These are phyloP conservation scores for Trichosporon sp. DNA, from an alignment of 1,284 basidiomycete genomes.

Conservation along the genomic window DNA sequence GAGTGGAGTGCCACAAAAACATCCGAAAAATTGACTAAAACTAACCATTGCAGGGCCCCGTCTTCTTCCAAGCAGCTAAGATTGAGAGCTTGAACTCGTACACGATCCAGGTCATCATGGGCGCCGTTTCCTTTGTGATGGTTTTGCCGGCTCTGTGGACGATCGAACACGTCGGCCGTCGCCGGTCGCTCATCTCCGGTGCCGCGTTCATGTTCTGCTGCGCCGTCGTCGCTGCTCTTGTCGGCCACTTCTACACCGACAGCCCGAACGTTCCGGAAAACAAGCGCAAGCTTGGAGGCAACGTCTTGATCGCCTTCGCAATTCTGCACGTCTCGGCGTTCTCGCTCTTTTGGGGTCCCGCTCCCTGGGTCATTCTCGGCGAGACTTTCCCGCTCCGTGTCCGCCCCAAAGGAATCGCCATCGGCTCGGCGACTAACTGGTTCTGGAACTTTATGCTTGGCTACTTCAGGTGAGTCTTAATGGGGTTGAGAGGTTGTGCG, in stretches of 20 bases:
- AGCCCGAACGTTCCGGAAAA: conserved; percentile 57
- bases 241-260: conserved; percentile 66
- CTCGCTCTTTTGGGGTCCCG: conserved; percentile 67
- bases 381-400: conserved; percentile 74
- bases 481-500: not conserved
- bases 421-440: conserved; percentile 64
- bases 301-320: conserved; percentile 68
- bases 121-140: conserved; percentile 42
- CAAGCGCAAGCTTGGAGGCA: conserved; percentile 62
- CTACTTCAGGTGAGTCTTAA: conserved; percentile 61
- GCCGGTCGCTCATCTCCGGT: conserved; percentile 56
- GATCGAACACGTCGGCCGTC: conserved; percentile 49
- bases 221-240: conserved; percentile 62
- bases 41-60: conserved; percentile 61
- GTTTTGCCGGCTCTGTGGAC: conserved; percentile 51
- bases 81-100: conserved; percentile 66
- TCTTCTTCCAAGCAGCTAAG: conserved; percentile 76
- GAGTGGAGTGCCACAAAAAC: not conserved
- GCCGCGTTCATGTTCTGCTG: conserved; percentile 63
- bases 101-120: conserved; percentile 38
- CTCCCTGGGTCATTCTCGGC: conserved; percentile 67
- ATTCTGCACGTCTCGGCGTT: conserved; percentile 74
- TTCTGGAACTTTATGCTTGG: conserved; percentile 66
- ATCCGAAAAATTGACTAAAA: not conserved
- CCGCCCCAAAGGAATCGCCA: conserved; percentile 71